These are phyloP conservation scores for Apophysomyces ossiformis DNA, from an alignment of 371 early-diverging fungal genomes.

Conservation along the genomic window DNA sequence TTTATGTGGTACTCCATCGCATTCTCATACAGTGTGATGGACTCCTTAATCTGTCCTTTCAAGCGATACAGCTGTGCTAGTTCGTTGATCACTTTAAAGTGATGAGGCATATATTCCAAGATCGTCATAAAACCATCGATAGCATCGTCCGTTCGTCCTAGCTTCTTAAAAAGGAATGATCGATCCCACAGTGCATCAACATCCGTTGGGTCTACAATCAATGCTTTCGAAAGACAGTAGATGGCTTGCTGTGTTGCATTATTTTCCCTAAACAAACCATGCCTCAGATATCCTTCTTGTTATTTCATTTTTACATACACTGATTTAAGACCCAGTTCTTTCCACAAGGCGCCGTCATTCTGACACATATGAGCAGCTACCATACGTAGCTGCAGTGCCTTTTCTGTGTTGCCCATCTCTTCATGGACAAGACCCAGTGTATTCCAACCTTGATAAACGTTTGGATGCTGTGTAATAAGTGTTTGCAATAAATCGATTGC, in stretches of 20 bases:
- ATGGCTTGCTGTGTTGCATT: constrained; percentile 77
- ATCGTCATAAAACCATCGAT: constrained; percentile 57
- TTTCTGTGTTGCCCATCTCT: constrained; percentile 77
- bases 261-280: constrained; percentile 55
- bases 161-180: constrained; percentile 61
- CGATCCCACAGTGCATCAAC: constrained; percentile 75
- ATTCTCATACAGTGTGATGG: constrained; percentile 59
- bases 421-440: constrained; percentile 92
- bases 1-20: constrained; percentile 47
- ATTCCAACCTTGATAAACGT: constrained; percentile 81
- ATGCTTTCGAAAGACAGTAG: constrained; percentile 78
- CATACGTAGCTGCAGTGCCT: constrained; percentile 80
- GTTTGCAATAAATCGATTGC: constrained; percentile 77
- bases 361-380: constrained; percentile 91
- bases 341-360: constrained; percentile 84
- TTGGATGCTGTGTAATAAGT: constrained; percentile 73
- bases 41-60: constrained; percentile 53
- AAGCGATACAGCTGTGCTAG: constrained; percentile 52
- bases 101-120: constrained; percentile 52
- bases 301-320: constrained; percentile 47
- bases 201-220: constrained; percentile 67
- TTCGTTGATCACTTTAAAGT: constrained; percentile 63
- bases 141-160: constrained; percentile 49
- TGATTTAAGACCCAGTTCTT: constrained; percentile 76
- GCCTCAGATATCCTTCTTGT: background rate